Percentiles rank a stretch among this genome's conserved stretches.
Evolutionary conservation across 2,329 filamentous ascomycete genomes (phyloP).

Genomic region (Fusarium sp.): DNA sequence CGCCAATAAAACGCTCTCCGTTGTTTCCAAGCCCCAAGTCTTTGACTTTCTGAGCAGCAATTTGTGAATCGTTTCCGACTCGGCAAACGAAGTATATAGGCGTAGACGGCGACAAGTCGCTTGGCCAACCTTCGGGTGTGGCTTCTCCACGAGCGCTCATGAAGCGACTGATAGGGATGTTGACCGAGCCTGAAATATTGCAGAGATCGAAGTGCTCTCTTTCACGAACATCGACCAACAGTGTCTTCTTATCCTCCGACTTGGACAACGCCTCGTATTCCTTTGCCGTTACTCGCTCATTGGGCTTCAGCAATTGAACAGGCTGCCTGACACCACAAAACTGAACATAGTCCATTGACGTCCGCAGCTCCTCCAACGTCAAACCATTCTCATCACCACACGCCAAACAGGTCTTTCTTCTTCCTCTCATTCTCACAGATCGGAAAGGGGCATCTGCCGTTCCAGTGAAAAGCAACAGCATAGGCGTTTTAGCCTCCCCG

Average conservation of each 20-base stretch:
- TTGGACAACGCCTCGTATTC: constrained; percentile 64
- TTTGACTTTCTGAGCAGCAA: constrained; percentile 75
- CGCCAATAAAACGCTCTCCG: constrained; percentile 72
- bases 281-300: constrained; percentile 76
- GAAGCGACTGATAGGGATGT: constrained; percentile 71
- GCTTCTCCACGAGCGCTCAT: constrained; percentile 62
- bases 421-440: constrained; percentile 78
- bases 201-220: constrained; percentile 87
- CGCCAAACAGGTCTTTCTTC: constrained; percentile 78
- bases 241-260: constrained; percentile 54
- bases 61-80: constrained; percentile 82
- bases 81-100: constrained; percentile 81
- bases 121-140: constrained; percentile 56
- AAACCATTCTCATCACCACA: constrained; percentile 75
- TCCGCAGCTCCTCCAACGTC: constrained; percentile 71
- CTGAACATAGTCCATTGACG: constrained; percentile 82
- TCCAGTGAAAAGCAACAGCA: constrained; percentile 64
- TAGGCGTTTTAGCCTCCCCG: constrained; percentile 44
- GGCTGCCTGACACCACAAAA: constrained; percentile 80
- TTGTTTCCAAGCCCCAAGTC: constrained; percentile 67
- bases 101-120: constrained; percentile 56
- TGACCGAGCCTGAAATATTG: constrained; percentile 80
- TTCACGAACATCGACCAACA: constrained; percentile 87
- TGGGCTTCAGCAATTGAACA: constrained; percentile 67
- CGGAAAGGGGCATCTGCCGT: constrained; percentile 70